phyloP scores from a whole-genome alignment of 345 rosid genomes.

The Populus nigra region DNA sequence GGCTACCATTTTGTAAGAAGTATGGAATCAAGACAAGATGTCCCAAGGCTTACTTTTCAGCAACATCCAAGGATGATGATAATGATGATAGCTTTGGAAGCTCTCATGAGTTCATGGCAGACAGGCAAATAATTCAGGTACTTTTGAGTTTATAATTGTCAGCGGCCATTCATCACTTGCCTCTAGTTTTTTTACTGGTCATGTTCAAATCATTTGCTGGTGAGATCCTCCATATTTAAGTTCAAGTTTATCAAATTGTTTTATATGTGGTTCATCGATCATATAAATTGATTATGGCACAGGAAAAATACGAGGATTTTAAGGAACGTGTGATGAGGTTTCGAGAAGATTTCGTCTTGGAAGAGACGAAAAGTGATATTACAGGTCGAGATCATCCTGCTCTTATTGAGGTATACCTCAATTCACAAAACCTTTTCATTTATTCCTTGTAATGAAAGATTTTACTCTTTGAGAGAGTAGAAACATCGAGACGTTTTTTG shows the following conservation, averaged over 20 bases:
- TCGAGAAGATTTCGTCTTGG: background rate
- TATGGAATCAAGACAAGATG: slow-evolving; percentile 19
- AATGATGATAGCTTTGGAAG: background rate
- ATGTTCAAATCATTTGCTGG: background rate
- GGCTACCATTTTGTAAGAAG: slow-evolving; percentile 52
- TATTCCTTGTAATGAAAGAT: background rate
- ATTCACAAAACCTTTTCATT: background rate
- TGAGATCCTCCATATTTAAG: background rate
- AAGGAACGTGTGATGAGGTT: slow-evolving; percentile 19
- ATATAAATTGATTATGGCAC: background rate
- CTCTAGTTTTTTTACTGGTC: too few relatives aligned
- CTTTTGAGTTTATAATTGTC: too few relatives aligned
- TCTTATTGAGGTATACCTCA: slow-evolving; percentile 20
- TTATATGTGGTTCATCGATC: too few relatives aligned
- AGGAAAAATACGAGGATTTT: slow-evolving; percentile 28
- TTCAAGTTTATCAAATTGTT: too few relatives aligned
- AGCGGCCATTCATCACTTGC: too few relatives aligned
- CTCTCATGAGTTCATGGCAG: slow-evolving; percentile 10
- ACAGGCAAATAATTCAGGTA: slow-evolving; percentile 28
- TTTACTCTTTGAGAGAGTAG: too few relatives aligned
- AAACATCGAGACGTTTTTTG: too few relatives aligned
- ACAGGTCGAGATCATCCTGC: slow-evolving; percentile 22
- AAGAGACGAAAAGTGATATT: background rate
- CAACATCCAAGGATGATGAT: slow-evolving; percentile 8
- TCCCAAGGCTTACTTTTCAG: slow-evolving; percentile 35